Conservation (phyloP, 2,329 filamentous ascomycete genomes). For the Colletotrichum sp. region DNA sequence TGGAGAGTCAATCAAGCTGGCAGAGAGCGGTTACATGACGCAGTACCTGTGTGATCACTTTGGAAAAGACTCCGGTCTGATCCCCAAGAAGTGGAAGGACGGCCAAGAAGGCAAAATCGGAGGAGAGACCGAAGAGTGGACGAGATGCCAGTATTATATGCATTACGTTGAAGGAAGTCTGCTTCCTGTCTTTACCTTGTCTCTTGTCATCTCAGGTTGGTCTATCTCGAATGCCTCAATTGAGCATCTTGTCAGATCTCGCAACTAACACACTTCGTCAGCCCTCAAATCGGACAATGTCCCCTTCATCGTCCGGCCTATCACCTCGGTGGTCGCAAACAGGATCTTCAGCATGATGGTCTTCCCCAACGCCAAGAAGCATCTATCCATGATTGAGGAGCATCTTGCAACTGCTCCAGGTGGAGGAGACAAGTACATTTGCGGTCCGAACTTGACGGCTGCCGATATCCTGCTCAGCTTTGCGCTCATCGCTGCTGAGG, state of each 20-base stretch:
- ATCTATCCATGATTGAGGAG: conserved; percentile 55
- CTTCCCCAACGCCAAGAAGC: conserved; percentile 51
- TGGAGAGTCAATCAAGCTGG: conserved; percentile 64
- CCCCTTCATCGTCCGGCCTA: conserved; percentile 59
- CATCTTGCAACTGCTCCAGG: conserved; percentile 49
- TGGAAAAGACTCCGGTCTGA: conserved; percentile 46
- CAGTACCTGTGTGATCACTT: conserved; percentile 81
- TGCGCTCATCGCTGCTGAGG: conserved; percentile 50
- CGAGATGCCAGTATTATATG: conserved; percentile 72
- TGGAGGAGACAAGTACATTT: conserved; percentile 50
- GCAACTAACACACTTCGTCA: conserved; percentile 19
- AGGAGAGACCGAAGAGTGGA: conserved; percentile 65
- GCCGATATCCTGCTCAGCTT: conserved; percentile 62
- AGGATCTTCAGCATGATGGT: conserved; percentile 46
- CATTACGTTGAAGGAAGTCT: conserved; percentile 87
- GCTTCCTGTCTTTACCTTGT: conserved; percentile 73
- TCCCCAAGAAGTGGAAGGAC: conserved; percentile 60
- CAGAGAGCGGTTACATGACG: conserved; percentile 81
- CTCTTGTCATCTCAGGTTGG: conserved; percentile 62
- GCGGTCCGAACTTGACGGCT: conserved; percentile 52
- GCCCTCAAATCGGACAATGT: conserved; percentile 49
- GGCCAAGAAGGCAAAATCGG: conserved; percentile 63
- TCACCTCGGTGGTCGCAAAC: conserved; percentile 52
- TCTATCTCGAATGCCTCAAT: conserved; percentile 5
- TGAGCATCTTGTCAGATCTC: neutral